These are phyloP conservation scores for Seminavis robusta DNA, from an alignment of 108 stramenopile genomes.

Conservation along the genomic window DNA sequence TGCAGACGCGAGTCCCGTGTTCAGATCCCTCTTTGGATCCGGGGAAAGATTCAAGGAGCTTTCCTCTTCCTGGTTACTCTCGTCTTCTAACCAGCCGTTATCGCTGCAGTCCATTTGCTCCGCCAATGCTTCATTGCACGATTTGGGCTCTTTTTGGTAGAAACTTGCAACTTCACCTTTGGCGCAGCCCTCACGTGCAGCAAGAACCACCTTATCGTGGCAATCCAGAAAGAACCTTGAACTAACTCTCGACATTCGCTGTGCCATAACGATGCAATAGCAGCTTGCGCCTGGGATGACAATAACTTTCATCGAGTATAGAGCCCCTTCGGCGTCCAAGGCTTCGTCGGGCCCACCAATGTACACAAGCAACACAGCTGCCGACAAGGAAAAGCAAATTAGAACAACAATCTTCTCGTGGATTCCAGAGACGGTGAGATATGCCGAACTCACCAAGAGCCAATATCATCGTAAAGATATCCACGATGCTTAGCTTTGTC, in stretches of 20 bases:
- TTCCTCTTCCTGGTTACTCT: no score
- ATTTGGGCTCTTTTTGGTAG: not conserved
- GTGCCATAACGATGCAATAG: slow-evolving; percentile 40
- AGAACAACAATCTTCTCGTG: no score
- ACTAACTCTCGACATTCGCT: slow-evolving; percentile 36
- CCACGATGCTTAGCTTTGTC: slow-evolving; percentile 50
- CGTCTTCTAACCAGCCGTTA: no score
- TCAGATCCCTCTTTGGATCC: no score
- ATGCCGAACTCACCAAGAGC: no score
- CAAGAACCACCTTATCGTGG: slow-evolving; percentile 25
- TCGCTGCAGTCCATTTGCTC: no score
- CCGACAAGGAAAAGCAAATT: no score
- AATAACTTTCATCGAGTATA: slow-evolving; percentile 31
- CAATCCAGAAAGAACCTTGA: slow-evolving; percentile 38
- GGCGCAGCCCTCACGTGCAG: no score
- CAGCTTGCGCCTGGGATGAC: slow-evolving; percentile 33
- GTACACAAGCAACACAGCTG: slow-evolving; percentile 31
- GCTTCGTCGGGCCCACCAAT: slow-evolving; percentile 34
- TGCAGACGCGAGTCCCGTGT: no score
- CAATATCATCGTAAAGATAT: slow-evolving; percentile 34
- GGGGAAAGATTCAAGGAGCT: no score
- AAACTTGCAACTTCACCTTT: not conserved
- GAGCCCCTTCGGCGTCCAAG: not conserved
- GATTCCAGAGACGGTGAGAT: no score
- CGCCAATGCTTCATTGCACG: not conserved